Conservation (phyloP, 345 rosid genomes). For the Psidium friedrichsthalianum region DNA sequence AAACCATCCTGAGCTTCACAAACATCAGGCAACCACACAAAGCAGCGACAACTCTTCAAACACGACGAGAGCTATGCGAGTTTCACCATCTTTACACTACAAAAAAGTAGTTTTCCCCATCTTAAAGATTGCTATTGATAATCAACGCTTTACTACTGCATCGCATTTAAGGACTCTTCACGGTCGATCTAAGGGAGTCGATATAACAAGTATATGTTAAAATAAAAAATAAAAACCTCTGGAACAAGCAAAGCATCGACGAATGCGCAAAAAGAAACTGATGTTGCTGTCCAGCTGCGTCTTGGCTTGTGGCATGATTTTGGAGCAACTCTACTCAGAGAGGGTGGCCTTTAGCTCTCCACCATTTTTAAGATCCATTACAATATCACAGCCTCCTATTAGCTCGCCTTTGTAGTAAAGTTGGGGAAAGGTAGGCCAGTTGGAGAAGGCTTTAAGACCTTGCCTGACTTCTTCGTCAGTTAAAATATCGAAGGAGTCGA, state of each 20-base stretch:
- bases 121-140: neutral
- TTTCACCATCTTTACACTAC: neutral
- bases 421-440: conserved; percentile 98
- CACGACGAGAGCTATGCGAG: neutral
- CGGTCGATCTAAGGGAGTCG: neutral
- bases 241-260: neutral
- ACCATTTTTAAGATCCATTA: conserved; percentile 56
- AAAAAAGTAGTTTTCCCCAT: neutral
- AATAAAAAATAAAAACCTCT: neutral
- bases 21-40: neutral
- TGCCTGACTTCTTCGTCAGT: conserved; percentile 87
- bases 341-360: conserved; percentile 80
- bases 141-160: neutral
- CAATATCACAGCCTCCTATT: conserved; percentile 88
- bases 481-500: conserved; percentile 78
- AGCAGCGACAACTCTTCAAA: neutral
- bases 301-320: neutral
- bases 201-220: neutral
- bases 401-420: conserved; percentile 93
- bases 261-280: neutral
- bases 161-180: neutral
- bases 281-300: neutral
- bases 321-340: conserved; percentile 32
- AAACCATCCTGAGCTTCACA: neutral
- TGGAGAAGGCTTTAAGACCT: conserved; percentile 75